Evolutionary conservation across 2,329 filamentous ascomycete species (phyloP), one percentile per base, ranked within the genome.

Genomic region (Fusarium poae): DNA sequence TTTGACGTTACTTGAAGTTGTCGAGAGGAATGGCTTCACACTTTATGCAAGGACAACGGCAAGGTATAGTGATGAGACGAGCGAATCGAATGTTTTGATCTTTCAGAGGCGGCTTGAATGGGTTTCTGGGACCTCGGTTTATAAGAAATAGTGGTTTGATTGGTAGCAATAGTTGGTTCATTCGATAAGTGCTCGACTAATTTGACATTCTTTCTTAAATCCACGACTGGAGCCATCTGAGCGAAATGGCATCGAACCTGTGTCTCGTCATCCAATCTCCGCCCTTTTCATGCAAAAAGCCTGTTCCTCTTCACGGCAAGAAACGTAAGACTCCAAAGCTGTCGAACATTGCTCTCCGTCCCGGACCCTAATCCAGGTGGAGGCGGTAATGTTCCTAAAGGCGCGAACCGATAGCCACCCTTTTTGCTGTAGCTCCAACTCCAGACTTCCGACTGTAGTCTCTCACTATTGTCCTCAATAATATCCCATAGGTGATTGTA

Each of bases 401-500:
- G 72, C 1, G 73, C 68, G 4, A 74, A 67, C n/a, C 63, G 65
- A 39, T 68, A 73, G 12, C 53, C n/a, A 15, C 76, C 37, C 11
- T 46, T 52, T 1, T 46, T 25, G 23, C 32, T 35, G 64, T 86
- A 89, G 10, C 80, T 79, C 88, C 87, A 91, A 51, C 84, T 88
- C 88, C 89, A 90, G 1, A 90, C 86, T 71, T 91, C 88, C 2
- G 79, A 80, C 59, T 84, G 85, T 16, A 91, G 74, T 55, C 86
- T 80, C 4, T 68, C 48, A 0, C 29, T 49, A 61, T 90, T 91
- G 1, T 78, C 79, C 30, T 89, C 86, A 32, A 91, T 88, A 1
- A 83, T 78, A 68, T 89, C 84, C 88, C 88, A 91, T 0, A 90
- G 79, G 5, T 79, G 76, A 63, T 88, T 88, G 67, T 91, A 90